Base-by-base conservation (phyloP, 2,329 filamentous ascomycete species). In the Monosporascus sp. region DNA sequence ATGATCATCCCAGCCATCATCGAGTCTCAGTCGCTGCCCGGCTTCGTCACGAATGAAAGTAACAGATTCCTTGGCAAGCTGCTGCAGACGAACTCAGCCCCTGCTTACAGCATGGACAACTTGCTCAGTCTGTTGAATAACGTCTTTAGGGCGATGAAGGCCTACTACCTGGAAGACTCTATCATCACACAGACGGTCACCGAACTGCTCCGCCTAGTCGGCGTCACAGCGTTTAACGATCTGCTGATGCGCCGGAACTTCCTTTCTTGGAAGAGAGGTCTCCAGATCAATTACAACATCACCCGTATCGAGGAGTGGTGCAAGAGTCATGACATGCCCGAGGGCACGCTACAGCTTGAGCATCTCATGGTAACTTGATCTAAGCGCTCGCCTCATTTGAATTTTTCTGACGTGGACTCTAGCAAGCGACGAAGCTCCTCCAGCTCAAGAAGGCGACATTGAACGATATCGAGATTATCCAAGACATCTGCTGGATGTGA, bases 231-330 rank as follows among this genome's bases (percentile, higher is more conserved):
- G 3, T 99, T 99, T 77, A 99, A 99, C 70, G 94, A 99, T 69
- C 78, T 99, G 58, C 82, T 99, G 61, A 97, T 99, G 92, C 85
- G 94, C 65, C 84, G 94, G 63, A 97, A 97, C 73, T 99, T 99
- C 82, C 82, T 99, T 53, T 97, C 92, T 0, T 99, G 94, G 94
- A 99, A 99, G 80, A 90, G 94, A 71, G 94, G 94, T 63, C 83
- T 99, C 51, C 94, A 99, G 73, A 99, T 99, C 76, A 99, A 99
- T 76, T 99, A 99, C 80, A 99, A 99, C 76, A 99, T 99, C 71
- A 99, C 94, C 24, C 85, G 94, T 53, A 99, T 99, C 58, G 94
- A 99, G 72, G 94, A 99, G 74, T 99, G 94, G 94, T 99, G 94
- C 76, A 99, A 99, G 84, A 96, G 92, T 67, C 95, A 99, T 70